Percentiles rank a stretch among this genome's conserved stretches.
Evolutionary conservation across 73 alveolate species (phyloP).

Genomic region (Stentor roeselii): DNA sequence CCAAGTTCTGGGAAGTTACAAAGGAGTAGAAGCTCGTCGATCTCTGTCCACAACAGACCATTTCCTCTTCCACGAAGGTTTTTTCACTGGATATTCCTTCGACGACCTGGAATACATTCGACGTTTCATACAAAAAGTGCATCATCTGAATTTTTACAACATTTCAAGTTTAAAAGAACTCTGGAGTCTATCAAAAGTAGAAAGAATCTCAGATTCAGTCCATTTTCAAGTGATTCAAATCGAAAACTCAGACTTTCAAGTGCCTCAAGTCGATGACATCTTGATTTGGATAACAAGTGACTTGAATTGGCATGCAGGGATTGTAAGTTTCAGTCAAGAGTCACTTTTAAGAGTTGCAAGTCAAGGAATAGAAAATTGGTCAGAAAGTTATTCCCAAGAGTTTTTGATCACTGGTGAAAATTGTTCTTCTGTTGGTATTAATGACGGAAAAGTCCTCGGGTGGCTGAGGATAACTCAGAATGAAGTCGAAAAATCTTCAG

Average conservation of each 20-base stretch:
- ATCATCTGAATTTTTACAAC: not conserved
- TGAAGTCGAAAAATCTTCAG: not conserved
- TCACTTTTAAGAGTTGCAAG: not conserved
- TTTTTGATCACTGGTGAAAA: too few species aligned
- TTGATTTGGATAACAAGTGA: not conserved
- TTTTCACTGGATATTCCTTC: not conserved
- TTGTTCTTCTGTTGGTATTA: not conserved
- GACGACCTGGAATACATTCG: not conserved
- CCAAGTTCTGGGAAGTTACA: too few species aligned
- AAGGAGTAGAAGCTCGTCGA: too few species aligned
- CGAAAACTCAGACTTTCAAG: not conserved
- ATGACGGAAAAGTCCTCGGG: not conserved
- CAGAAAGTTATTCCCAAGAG: not conserved
- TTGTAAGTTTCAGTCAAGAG: not conserved
- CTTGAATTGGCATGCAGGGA: too few species aligned
- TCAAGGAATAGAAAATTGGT: not conserved
- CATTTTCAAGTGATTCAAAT: not conserved
- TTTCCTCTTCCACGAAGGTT: not conserved
- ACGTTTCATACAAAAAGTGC: not conserved
- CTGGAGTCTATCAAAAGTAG: not conserved
- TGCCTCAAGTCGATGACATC: not conserved
- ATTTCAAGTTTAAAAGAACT: too few species aligned
- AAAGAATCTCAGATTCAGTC: not conserved
- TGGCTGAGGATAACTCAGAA: not conserved
- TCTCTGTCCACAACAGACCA: too few species aligned